Conservation (phyloP, 805 yeast species). For the Ogataea naganishii region DNA sequence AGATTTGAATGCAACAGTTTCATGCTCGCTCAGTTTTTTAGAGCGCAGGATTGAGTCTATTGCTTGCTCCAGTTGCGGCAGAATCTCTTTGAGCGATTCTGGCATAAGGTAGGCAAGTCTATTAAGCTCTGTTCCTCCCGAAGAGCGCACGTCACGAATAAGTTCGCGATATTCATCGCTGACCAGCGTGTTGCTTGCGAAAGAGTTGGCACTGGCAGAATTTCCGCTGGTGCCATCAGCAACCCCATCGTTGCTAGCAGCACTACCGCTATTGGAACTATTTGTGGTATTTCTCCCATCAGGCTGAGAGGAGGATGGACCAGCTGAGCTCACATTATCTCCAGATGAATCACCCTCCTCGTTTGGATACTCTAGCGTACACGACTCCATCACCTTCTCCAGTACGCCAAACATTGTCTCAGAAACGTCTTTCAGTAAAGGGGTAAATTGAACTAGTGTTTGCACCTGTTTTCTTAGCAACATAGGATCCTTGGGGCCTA, state of each 20-base stretch:
- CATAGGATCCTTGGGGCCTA: conserved; percentile 73
- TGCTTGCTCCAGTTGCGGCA: conserved; percentile 74
- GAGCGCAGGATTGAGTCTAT: conserved; percentile 62
- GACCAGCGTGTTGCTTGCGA: no score
- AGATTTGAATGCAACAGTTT: conserved; percentile 87
- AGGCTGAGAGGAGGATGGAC: no score
- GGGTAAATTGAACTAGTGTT: conserved; percentile 89
- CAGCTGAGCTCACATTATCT: no score
- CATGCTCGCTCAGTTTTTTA: conserved; percentile 76
- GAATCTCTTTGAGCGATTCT: conserved; percentile 72
- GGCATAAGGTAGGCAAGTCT: conserved; percentile 94
- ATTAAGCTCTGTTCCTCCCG: conserved; percentile 92
- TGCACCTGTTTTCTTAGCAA: conserved; percentile 80
- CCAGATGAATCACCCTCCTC: no score
- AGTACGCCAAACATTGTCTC: conserved; percentile 72
- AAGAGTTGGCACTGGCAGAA: no score
- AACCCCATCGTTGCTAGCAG: no score
- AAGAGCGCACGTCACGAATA: conserved; percentile 78
- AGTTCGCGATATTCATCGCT: conserved; percentile 75
- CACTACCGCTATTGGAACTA: conserved; percentile 29
- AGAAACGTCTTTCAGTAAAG: conserved; percentile 70
- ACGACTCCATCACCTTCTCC: conserved; percentile 76
- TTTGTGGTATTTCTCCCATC: conserved; percentile 23
- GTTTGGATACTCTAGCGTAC: conserved; percentile 73
- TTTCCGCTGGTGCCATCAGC: no score